phyloP scores from a whole-genome alignment of 306 rosid genomes.

The Styphnolobium japonicum region DNA sequence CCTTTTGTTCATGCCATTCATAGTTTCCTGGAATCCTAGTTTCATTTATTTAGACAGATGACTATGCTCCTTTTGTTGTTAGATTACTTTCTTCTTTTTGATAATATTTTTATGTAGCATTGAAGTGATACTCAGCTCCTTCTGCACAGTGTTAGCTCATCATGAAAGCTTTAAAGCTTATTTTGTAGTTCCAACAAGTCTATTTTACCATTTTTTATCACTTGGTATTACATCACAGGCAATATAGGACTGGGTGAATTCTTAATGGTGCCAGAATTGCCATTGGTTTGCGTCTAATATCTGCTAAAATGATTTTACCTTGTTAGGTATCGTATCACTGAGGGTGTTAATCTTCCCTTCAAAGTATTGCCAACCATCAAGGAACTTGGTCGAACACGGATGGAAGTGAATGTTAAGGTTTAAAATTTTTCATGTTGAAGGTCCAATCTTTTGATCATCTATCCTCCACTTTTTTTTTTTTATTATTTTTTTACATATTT shows the following conservation, averaged over 20 bases:
- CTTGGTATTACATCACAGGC: not conserved
- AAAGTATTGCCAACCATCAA: constrained; percentile 89
- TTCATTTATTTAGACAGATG: not conserved
- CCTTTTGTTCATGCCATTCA: not conserved
- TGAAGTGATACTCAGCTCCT: not conserved
- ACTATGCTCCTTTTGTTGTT: constrained; percentile 9
- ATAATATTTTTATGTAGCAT: not conserved
- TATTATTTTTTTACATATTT: constrained; percentile 11
- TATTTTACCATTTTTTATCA: constrained; percentile 6
- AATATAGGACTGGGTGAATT: not conserved
- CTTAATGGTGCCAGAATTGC: not conserved
- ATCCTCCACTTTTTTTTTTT: constrained; percentile 1
- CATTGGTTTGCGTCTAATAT: not conserved
- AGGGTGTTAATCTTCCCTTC: constrained; percentile 96
- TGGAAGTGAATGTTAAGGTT: constrained; percentile 97
- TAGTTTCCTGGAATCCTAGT: not conserved
- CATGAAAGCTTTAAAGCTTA: not conserved
- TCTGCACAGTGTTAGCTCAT: not conserved
- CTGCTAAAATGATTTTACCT: constrained; percentile 7
- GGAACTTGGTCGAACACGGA: constrained; percentile 89
- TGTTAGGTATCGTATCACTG: constrained; percentile 86
- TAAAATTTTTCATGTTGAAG: constrained; percentile 12
- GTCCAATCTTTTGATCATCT: not conserved
- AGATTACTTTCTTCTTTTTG: constrained; percentile 8
- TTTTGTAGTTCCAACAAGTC: not conserved